phyloP scores from a whole-genome alignment of 2,329 filamentous ascomycete species.

The Fusarium sp. region DNA sequence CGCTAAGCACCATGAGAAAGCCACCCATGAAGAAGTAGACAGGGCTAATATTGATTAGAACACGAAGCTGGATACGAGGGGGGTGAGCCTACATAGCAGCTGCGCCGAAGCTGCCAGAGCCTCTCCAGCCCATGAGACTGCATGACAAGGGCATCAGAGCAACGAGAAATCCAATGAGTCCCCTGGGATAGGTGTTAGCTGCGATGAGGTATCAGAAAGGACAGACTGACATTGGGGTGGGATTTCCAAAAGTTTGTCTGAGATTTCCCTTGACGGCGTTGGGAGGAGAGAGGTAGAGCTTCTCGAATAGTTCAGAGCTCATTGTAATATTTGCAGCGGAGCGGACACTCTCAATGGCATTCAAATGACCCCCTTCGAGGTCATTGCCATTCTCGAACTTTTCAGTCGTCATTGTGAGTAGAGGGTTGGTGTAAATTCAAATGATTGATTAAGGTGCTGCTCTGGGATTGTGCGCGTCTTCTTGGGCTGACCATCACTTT shows the following conservation, averaged over 20 bases:
- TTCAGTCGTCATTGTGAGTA: not conserved
- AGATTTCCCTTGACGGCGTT: conserved; percentile 63
- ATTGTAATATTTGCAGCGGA: conserved; percentile 55
- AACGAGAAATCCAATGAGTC: conserved; percentile 64
- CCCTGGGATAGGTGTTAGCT: conserved; percentile 49
- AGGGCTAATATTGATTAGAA: conserved; percentile 50
- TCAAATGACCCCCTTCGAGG: not conserved
- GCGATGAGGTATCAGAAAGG: accelerated
- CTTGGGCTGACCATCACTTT: not conserved
- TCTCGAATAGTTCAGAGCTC: conserved; percentile 70
- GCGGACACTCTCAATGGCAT: conserved; percentile 24
- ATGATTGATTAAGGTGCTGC: not conserved
- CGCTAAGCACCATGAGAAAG: conserved; percentile 63
- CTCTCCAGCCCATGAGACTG: conserved; percentile 67
- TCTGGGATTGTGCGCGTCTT: not conserved
- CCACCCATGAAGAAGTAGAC: conserved; percentile 66
- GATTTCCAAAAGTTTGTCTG: conserved; percentile 68
- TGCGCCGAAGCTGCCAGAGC: conserved; percentile 60
- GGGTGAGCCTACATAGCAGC: conserved; percentile 58
- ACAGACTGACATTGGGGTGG: conserved; percentile 64
- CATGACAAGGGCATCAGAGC: conserved; percentile 62
- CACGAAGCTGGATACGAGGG: not conserved
- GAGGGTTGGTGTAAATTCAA: not conserved
- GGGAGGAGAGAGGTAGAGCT: conserved; percentile 68
- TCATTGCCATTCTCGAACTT: not conserved